These are phyloP conservation scores for Xylaria sp. DNA, from an alignment of 2,329 filamentous ascomycete species.

Conservation along the genomic window DNA sequence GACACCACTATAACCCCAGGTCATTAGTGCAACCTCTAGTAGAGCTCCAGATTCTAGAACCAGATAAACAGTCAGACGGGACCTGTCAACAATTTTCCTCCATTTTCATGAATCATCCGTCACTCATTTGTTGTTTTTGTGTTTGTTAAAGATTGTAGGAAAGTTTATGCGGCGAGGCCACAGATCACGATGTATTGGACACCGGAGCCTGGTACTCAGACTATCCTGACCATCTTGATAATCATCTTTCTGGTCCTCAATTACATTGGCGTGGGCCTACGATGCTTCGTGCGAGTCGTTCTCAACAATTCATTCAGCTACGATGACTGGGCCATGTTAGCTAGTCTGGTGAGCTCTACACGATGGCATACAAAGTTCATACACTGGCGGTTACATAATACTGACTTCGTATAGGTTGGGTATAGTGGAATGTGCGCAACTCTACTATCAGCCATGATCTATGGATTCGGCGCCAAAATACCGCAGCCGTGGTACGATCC, in stretches of 20 bases:
- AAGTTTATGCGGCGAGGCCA: neutral
- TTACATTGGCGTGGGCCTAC: constrained; percentile 25
- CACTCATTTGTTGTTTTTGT: constrained; percentile 18
- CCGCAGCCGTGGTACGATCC: constrained; percentile 29
- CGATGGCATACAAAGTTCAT: neutral
- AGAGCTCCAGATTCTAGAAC: neutral
- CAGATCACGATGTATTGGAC: constrained; percentile 25
- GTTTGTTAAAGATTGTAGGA: constrained; percentile 7
- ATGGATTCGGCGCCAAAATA: constrained; percentile 27
- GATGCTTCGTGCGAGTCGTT: constrained; percentile 27
- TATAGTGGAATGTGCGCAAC: constrained; percentile 31
- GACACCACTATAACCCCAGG: constrained; percentile 6
- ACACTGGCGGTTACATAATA: neutral
- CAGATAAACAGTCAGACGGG: neutral
- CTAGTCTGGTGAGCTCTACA: constrained; percentile 28
- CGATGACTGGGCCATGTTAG: constrained; percentile 31
- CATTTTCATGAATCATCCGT: constrained; percentile 7
- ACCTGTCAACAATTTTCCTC: neutral
- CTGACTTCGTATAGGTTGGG: constrained; percentile 25
- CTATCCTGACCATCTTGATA: constrained; percentile 24
- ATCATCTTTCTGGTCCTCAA: constrained; percentile 30
- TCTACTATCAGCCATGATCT: constrained; percentile 22
- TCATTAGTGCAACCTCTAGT: constrained; percentile 5
- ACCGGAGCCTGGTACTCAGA: constrained; percentile 26
- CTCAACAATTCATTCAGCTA: constrained; percentile 35